These are phyloP conservation scores for Pilaira anomala DNA, from an alignment of 192 early-diverging fungal genomes.

Conservation along the genomic window DNA sequence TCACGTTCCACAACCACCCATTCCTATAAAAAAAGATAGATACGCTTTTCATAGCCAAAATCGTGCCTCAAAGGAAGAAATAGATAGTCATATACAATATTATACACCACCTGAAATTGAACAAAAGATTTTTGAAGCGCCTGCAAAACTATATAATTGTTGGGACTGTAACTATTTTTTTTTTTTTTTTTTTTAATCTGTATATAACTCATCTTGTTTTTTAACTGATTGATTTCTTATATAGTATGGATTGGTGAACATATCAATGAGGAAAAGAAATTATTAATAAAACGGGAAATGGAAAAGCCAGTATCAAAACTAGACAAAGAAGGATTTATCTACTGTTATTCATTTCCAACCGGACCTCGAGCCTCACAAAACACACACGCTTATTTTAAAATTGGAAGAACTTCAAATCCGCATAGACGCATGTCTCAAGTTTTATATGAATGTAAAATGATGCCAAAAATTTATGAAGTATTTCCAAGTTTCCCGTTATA, in stretches of 20 bases:
- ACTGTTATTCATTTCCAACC: neutral
- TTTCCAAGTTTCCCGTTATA: neutral
- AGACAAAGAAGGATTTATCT: conserved; percentile 4
- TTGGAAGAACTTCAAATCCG: conserved; percentile 1
- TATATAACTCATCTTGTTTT: too few relatives aligned
- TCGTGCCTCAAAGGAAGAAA: neutral
- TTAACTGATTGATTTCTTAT: neutral
- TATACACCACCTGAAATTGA: neutral
- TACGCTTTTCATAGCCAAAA: neutral
- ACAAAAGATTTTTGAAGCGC: neutral
- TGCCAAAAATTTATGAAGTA: conserved; percentile 5
- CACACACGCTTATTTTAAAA: neutral
- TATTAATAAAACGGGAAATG: neutral
- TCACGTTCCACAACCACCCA: neutral
- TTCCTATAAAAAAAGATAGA: neutral
- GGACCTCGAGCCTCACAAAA: neutral
- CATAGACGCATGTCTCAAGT: conserved; percentile 12
- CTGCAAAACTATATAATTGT: conserved; percentile 2
- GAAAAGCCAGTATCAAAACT: neutral
- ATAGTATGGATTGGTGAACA: conserved; percentile 5
- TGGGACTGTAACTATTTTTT: conserved; percentile 5
- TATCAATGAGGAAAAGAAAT: neutral
- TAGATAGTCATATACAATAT: neutral
- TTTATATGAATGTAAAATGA: neutral
- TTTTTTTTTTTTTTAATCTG: too few relatives aligned